Conservation (phyloP, 352 stramenopile species). For the Plasmopara halstedii region DNA sequence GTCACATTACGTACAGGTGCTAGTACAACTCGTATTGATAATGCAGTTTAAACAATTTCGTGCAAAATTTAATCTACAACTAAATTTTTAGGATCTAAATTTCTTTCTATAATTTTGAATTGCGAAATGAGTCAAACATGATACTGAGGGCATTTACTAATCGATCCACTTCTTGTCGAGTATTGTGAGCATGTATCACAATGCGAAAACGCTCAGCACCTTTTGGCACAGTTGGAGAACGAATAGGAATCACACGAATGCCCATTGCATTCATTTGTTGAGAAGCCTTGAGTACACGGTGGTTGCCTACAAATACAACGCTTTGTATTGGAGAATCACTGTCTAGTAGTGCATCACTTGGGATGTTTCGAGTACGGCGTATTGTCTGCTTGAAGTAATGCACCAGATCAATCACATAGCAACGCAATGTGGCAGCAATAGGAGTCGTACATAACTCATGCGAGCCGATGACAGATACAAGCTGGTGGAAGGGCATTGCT, state of each 20-base stretch:
- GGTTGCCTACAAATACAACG: slow-evolving; percentile 90
- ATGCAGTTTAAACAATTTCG: slow-evolving; percentile 43
- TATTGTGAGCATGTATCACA: slow-evolving; percentile 95
- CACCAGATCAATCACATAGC: slow-evolving; percentile 50
- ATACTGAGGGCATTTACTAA: slow-evolving; percentile 43
- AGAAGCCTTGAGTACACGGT: slow-evolving; percentile 76
- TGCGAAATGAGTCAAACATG: slow-evolving; percentile 30
- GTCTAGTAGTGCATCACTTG: slow-evolving; percentile 34
- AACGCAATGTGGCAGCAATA: slow-evolving; percentile 29
- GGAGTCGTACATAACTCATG: slow-evolving; percentile 80
- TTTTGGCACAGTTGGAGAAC: slow-evolving; percentile 91
- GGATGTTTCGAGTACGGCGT: slow-evolving; percentile 25
- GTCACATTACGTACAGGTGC: slow-evolving; percentile 57
- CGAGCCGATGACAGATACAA: slow-evolving; percentile 83
- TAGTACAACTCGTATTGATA: slow-evolving; percentile 41
- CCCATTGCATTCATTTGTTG: slow-evolving; percentile 43
- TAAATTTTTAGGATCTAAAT: no score
- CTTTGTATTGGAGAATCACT: slow-evolving; percentile 92
- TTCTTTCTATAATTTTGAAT: slow-evolving; percentile 28
- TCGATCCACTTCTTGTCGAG: slow-evolving; percentile 67
- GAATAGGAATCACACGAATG: slow-evolving; percentile 93
- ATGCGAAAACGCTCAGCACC: slow-evolving; percentile 93
- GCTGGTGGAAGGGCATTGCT: slow-evolving; percentile 86
- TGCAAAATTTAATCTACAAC: slow-evolving; percentile 10
- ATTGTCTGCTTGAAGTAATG: slow-evolving; percentile 75